A percentile compares a stretch with the other conserved stretches of the same genome.
These are phyloP conservation scores for Carex myosuroides DNA, from an alignment of 176 grass and related monocot species.

Conservation along the genomic window DNA sequence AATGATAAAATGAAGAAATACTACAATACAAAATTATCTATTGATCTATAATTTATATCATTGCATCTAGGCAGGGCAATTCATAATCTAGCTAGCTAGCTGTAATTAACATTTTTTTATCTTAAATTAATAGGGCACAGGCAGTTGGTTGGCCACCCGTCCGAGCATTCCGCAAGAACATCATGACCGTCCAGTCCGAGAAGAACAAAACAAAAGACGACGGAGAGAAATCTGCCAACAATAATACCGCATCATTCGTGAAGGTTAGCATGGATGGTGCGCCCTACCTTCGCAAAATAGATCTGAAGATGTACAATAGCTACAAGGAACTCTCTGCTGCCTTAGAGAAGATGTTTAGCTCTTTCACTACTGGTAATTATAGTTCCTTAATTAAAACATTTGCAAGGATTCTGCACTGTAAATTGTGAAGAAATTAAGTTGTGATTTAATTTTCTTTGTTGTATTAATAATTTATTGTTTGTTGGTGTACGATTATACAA, in stretches of 20 bases:
- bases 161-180: conserved; percentile 83
- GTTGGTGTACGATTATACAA: neutral
- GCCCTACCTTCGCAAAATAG: conserved; percentile 89
- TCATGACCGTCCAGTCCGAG: conserved; percentile 64
- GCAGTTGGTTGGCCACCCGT: conserved; percentile 97
- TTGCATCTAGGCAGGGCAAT: neutral
- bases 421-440: neutral
- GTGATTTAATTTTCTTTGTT: neutral
- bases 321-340: conserved; percentile 86
- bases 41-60: neutral
- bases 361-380: conserved; percentile 50
- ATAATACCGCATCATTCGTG: conserved; percentile 43
- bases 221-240: conserved; percentile 34
- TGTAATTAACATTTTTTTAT: neutral
- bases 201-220: conserved; percentile 51
- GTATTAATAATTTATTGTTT: neutral
- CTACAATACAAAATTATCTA: neutral
- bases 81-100: neutral
- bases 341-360: conserved; percentile 83
- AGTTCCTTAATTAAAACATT: neutral
- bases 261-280: conserved; percentile 99
- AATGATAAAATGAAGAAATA: neutral
- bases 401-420: neutral
- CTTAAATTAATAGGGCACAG: conserved; percentile 52
- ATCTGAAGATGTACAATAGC: conserved; percentile 81